Evolutionary conservation across 2,329 filamentous ascomycete genomes (phyloP).

Genomic region (Zymoseptoria pseudotritici): DNA sequence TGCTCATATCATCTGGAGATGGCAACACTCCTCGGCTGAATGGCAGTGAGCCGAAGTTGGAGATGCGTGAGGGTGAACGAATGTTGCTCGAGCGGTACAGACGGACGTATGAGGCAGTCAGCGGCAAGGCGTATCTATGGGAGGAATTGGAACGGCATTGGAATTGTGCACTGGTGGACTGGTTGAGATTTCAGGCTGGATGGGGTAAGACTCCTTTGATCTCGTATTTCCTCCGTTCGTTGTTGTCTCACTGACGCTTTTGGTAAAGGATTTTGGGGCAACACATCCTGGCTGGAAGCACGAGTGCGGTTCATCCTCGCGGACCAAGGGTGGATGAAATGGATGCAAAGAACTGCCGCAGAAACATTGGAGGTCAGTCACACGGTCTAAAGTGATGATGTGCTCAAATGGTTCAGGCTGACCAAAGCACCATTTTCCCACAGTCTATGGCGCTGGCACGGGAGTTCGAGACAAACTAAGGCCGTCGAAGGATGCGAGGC

Average conservation of each 20-base stretch:
- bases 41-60: constrained; percentile 24
- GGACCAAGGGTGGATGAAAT: constrained; percentile 11
- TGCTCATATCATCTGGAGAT: constrained; percentile 35
- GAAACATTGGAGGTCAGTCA: not conserved
- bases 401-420: not conserved
- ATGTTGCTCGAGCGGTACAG: constrained; percentile 47
- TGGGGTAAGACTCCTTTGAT: constrained; percentile 9
- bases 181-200: constrained; percentile 44
- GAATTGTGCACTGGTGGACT: constrained; percentile 61
- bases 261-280: constrained; percentile 16
- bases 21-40: not conserved
- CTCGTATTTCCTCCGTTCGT: no score
- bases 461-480: not conserved
- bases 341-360: constrained; percentile 3
- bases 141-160: constrained; percentile 51
- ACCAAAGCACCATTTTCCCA: not conserved
- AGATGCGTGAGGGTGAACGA: constrained; percentile 47
- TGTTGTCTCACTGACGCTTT: not conserved
- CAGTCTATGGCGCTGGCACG: not conserved
- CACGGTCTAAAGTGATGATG: not conserved
- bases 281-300: constrained; percentile 22
- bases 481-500: no score
- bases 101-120: constrained; percentile 27
- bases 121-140: constrained; percentile 45
- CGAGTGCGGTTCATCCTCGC: constrained; percentile 14